A percentile compares a stretch with the other conserved stretches of the same genome.
Evolutionary conservation across 1,284 basidiomycete genomes (phyloP).

Genomic region (Lentinus polychrous): DNA sequence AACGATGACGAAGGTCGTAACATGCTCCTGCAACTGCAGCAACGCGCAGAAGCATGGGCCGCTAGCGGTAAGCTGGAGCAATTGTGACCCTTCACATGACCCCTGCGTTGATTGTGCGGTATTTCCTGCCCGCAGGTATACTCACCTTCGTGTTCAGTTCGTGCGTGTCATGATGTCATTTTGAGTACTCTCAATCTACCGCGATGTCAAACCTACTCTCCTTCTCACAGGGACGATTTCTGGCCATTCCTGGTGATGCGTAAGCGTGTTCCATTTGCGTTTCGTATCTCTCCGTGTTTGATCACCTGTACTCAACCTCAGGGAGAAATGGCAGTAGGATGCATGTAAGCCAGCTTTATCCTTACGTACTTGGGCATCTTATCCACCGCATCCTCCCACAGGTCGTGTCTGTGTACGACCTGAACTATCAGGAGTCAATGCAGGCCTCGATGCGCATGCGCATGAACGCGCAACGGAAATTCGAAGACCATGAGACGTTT

Average conservation of each 20-base stretch:
- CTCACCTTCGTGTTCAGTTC: constrained; percentile 75
- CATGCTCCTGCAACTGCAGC: constrained; percentile 77
- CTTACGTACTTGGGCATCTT: constrained; percentile 3
- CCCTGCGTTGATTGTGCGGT: neutral
- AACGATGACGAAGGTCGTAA: constrained; percentile 75
- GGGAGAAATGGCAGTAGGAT: constrained; percentile 69
- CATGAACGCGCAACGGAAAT: constrained; percentile 23
- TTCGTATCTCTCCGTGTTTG: no score
- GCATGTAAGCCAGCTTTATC: constrained; percentile 38
- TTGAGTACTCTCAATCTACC: neutral
- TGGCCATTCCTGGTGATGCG: constrained; percentile 70
- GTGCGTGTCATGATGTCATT: constrained; percentile 32
- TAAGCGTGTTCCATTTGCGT: constrained; percentile 25
- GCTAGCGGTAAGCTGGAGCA: constrained; percentile 49
- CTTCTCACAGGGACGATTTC: constrained; percentile 60
- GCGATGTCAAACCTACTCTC: neutral
- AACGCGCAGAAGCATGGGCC: constrained; percentile 80
- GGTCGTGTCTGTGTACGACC: constrained; percentile 71
- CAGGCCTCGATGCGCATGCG: constrained; percentile 56
- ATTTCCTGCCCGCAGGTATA: constrained; percentile 42
- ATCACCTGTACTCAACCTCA: constrained; percentile 20
- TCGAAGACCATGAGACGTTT: constrained; percentile 30
- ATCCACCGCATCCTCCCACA: constrained; percentile 21
- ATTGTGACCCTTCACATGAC: neutral
- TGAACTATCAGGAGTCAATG: constrained; percentile 55